Conservation (phyloP, 345 rosid genomes). For the Aquilaria malaccensis region DNA sequence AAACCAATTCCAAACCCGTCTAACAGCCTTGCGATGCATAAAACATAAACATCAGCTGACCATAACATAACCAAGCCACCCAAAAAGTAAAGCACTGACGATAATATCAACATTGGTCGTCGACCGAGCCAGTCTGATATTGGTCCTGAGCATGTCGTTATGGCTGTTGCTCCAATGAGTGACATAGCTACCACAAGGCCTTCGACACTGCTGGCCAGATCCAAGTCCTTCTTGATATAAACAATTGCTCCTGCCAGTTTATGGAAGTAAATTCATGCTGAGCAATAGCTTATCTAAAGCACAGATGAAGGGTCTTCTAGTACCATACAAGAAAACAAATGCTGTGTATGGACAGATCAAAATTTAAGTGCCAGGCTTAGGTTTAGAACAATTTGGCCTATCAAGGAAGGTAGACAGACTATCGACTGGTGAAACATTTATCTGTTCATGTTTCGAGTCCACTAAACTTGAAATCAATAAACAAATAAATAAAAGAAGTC, state of each 20-base stretch:
- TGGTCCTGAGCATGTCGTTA: slow-evolving; percentile 93
- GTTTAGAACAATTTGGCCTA: too few relatives aligned
- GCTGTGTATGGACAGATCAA: too few relatives aligned
- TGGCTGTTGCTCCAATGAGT: slow-evolving; percentile 79
- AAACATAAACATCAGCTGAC: slow-evolving; percentile 88
- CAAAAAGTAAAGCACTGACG: slow-evolving; percentile 71
- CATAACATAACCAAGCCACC: slow-evolving; percentile 87
- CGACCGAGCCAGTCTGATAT: slow-evolving; percentile 94
- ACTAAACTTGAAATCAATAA: not conserved
- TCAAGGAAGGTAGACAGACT: too few relatives aligned
- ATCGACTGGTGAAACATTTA: too few relatives aligned
- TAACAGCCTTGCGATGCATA: slow-evolving; percentile 73
- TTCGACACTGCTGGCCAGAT: slow-evolving; percentile 56
- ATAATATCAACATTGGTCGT: slow-evolving; percentile 83
- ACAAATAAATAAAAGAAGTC: not conserved
- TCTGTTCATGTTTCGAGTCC: not conserved
- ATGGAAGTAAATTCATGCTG: not conserved
- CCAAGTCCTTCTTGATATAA: slow-evolving; percentile 71
- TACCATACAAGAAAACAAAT: too few relatives aligned
- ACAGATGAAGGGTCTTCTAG: too few relatives aligned
- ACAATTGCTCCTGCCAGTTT: slow-evolving; percentile 65
- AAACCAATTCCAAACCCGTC: slow-evolving; percentile 94
- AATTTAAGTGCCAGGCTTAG: too few relatives aligned
- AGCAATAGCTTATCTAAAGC: too few relatives aligned
- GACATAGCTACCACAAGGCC: slow-evolving; percentile 97